Evolutionary conservation across 2,329 filamentous ascomycete genomes (phyloP), one percentile per base, ranked within the genome.

Genomic region (Lomentospora prolificans): DNA sequence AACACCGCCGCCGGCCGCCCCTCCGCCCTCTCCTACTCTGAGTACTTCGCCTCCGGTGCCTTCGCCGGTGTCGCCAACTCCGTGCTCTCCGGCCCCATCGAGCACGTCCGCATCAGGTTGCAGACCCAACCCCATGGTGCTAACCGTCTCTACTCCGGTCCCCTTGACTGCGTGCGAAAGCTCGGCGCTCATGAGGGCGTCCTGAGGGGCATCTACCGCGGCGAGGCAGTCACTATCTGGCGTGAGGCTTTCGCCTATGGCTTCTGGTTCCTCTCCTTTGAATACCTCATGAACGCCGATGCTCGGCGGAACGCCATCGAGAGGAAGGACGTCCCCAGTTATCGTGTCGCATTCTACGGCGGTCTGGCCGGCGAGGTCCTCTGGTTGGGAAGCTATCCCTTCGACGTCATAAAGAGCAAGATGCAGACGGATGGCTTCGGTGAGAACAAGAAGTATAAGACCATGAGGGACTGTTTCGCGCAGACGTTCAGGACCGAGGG

Each of bases 391-490:
- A 95, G 90, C 67, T 99, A 99, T 73, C 94, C 94, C 22, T 87
- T 99, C 61, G 94, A 99, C 72, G 92, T 99, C 27, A 74, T 99
- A 72, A 99, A 99, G 87, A 96, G 90, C 73, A 97, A 96, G 82
- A 96, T 97, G 92, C 94, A 99, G 80, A 96, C 87, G 57, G 94
- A 99, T 72, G 91, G 89, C 0, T 94, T 96, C 67, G 90, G 89
- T 3, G 59, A 69, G 51, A 73, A 80, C 60, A 84, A 85, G 75
- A 79, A 79, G 67, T 99, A 87, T 73, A 81, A 75, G 68, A 85
- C 76, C 56, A 96, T 96, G 92, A 81, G 86, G 53, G 88, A 95
- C 72, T 95, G 89, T 74, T 95, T 97, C 71, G 80, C 77, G 58
- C 84, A 95, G 77, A 95, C 87, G 2, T 95, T 81, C 75, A 79